Conservation (phyloP, 768 basidiomycete genomes). For the Infundibulicybe gibba region DNA sequence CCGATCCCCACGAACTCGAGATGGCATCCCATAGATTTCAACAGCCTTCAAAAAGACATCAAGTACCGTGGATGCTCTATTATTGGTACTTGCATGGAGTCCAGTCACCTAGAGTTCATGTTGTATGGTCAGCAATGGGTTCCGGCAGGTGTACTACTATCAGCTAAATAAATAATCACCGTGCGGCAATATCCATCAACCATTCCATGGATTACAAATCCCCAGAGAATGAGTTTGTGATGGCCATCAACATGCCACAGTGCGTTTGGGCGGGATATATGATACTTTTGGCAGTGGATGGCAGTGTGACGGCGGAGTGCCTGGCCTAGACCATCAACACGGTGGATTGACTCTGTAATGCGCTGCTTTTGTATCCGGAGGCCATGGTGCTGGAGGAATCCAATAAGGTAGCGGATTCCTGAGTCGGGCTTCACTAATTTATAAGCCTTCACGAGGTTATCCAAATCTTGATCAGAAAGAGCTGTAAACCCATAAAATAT, state of each 20-base stretch:
- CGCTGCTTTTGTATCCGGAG: slow-evolving; percentile 18
- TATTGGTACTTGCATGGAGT: slow-evolving; percentile 21
- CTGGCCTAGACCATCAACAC: slow-evolving; percentile 22
- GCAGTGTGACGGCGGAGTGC: slow-evolving; percentile 10
- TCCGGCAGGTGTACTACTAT: background rate
- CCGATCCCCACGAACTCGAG: slow-evolving; percentile 25
- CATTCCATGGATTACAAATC: slow-evolving; percentile 22
- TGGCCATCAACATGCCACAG: slow-evolving; percentile 32
- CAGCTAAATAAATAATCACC: slow-evolving; percentile 9
- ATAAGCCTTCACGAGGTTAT: background rate
- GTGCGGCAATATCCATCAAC: slow-evolving; percentile 18
- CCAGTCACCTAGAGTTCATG: slow-evolving; percentile 21
- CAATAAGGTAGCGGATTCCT: slow-evolving; percentile 23
- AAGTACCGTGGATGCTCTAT: slow-evolving; percentile 22
- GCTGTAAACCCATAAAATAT: background rate
- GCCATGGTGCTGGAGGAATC: slow-evolving; percentile 19
- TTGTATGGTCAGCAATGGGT: no score
- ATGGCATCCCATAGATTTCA: slow-evolving; percentile 20
- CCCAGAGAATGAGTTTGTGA: slow-evolving; percentile 28
- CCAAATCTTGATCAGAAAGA: background rate
- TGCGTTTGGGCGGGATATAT: slow-evolving; percentile 15
- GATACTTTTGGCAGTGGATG: slow-evolving; percentile 15
- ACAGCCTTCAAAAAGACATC: slow-evolving; percentile 18
- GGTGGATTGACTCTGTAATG: slow-evolving; percentile 13
- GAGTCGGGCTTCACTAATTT: slow-evolving; percentile 10